Base-by-base conservation (phyloP, 768 basidiomycete species). In the Clavaria fumosa region DNA sequence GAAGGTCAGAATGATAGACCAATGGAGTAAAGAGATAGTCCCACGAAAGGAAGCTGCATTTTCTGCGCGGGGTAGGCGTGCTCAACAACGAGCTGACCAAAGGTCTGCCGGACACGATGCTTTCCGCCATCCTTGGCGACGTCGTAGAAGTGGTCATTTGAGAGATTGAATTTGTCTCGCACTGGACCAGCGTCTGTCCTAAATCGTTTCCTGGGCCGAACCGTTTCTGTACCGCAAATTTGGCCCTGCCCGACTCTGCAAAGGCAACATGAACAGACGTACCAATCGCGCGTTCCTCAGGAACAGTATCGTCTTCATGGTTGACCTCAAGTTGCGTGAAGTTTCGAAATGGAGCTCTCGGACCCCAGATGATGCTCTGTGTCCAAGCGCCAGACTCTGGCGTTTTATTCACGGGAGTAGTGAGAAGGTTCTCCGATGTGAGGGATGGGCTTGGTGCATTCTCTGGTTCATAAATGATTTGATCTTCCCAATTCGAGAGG, bases 21-120 rank as follows among this genome's bases (percentile, higher is more conserved):
- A 24, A 32, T 39, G 35, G 23, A 43, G 39, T 32, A 23, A 34
- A 34, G 30, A 21, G 31, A 5, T 31, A 31, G 10, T 12, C 82
- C 58, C 55, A 95, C 93, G 51, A 88, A 97, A 23, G 95, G 95
- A 35, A 99, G 55, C 48, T 97, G 95, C 17, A 99, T 61, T 52
- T 93, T 93, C 58, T 89, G 84, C 7, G 95, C 88, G 14, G 95
- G 77, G 46, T 85, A 86, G 1, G 95, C 85, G 55, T 99, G 95
- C 50, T 95, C 86, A 37, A 99, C 91, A 17, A 89, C 78, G 49
- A 99, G 72, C 47, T 89, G 80, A 24, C 91, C 93, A 49, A 99
- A 95, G 2, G 95, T 99, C 58, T 97, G 95, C 20, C 93, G 74
- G 35, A 99, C 84, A 37, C 86, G 79, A 56, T 88, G 82, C 15